phyloP scores from a whole-genome alignment of 192 early-diverging fungal genomes.

The Cetraspora pellucida region DNA sequence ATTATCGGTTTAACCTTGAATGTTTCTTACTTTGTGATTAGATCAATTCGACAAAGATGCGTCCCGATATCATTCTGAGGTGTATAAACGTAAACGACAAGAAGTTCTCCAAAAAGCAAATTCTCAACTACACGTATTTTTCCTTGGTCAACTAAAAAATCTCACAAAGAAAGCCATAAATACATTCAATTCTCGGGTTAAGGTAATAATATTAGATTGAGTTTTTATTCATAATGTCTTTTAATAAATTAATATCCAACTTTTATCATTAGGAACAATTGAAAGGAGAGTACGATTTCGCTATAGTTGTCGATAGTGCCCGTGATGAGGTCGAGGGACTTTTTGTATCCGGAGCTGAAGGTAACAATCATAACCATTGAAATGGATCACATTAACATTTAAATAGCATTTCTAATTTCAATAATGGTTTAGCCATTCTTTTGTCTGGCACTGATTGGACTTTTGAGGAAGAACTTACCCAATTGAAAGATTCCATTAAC shows the following conservation, averaged over 20 bases:
- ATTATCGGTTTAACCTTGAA: background rate
- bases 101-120: conserved; percentile 82
- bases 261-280: conserved; percentile 43
- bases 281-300: conserved; percentile 69
- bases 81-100: conserved; percentile 83
- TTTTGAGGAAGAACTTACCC: conserved; percentile 57
- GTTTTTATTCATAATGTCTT: background rate
- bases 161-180: conserved; percentile 72
- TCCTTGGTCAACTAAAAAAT: conserved; percentile 87
- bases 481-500: conserved; percentile 65
- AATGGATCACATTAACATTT: conserved; percentile 44
- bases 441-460: conserved; percentile 75
- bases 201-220: conserved; percentile 29
- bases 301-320: conserved; percentile 49
- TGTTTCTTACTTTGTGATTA: background rate
- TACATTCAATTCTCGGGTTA: conserved; percentile 64
- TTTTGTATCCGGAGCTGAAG: conserved; percentile 40
- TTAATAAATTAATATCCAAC: background rate
- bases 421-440: conserved; percentile 53
- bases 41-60: conserved; percentile 88
- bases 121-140: conserved; percentile 75
- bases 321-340: conserved; percentile 31
- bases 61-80: conserved; percentile 83
- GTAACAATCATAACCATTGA: background rate
- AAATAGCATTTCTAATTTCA: conserved; percentile 29